Conservation (phyloP, 2,329 filamentous ascomycete species). For the Chaetomiaceae sp. region DNA sequence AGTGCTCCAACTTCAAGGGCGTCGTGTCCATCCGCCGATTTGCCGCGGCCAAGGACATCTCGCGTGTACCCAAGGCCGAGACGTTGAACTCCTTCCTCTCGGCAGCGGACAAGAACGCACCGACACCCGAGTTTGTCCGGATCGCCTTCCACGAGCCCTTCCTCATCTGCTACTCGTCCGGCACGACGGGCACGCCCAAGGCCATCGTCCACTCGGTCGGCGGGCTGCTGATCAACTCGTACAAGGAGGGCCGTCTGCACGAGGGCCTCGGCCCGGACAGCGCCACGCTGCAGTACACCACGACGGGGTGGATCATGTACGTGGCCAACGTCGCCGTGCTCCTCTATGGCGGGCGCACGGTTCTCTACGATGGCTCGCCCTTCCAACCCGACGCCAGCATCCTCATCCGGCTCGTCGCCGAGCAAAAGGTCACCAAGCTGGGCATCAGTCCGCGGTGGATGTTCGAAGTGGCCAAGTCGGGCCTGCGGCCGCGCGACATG, state of each 20-base stretch:
- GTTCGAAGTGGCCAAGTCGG: slow-evolving; percentile 63
- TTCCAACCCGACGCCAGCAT: slow-evolving; percentile 64
- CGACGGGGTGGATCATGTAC: slow-evolving; percentile 89
- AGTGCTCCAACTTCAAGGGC: slow-evolving; percentile 56
- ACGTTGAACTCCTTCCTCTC: slow-evolving; percentile 44
- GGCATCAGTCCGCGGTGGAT: slow-evolving; percentile 76
- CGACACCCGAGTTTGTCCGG: slow-evolving; percentile 49
- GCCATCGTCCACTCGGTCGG: slow-evolving; percentile 78
- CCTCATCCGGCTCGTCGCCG: slow-evolving; percentile 58
- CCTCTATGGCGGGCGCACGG: slow-evolving; percentile 53
- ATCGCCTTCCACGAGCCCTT: slow-evolving; percentile 70
- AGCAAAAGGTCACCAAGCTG: slow-evolving; percentile 65
- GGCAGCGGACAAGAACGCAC: slow-evolving; percentile 26
- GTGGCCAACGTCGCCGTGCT: slow-evolving; percentile 56
- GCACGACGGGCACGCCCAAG: slow-evolving; percentile 79
- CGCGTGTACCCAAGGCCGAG: slow-evolving; percentile 44
- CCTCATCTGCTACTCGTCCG: slow-evolving; percentile 72
- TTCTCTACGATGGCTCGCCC: slow-evolving; percentile 82
- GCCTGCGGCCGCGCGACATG: slow-evolving; percentile 57
- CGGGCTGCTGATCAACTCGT: slow-evolving; percentile 51
- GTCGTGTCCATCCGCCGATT: slow-evolving; percentile 66
- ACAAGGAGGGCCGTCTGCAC: slow-evolving; percentile 57
- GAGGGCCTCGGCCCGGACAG: slow-evolving; percentile 38
- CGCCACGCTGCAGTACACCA: slow-evolving; percentile 54
- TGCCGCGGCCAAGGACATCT: slow-evolving; percentile 54